Evolutionary conservation across 768 basidiomycete species (phyloP).

Genomic region (Mycena crocata): DNA sequence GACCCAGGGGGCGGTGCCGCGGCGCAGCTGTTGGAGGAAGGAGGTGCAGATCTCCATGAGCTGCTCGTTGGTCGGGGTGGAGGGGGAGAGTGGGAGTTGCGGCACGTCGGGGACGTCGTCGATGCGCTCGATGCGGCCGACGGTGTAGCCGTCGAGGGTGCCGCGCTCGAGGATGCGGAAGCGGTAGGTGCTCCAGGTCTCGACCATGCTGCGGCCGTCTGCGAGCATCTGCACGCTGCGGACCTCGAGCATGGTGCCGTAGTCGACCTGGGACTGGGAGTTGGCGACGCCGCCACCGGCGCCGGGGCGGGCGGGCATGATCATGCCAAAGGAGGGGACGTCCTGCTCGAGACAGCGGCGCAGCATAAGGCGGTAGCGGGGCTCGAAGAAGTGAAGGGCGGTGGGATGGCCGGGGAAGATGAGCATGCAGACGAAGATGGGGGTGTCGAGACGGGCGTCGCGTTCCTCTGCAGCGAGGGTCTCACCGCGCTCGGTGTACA

Average conservation of each 20-base stretch:
- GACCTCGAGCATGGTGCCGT: slow-evolving; percentile 95
- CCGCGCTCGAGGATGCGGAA: slow-evolving; percentile 91
- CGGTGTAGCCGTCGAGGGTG: slow-evolving; percentile 89
- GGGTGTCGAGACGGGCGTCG: slow-evolving; percentile 84
- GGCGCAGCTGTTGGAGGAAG: slow-evolving; percentile 59
- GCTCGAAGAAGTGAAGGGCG: slow-evolving; percentile 93
- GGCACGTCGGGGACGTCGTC: slow-evolving; percentile 40
- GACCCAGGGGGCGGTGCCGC: slow-evolving; percentile 92
- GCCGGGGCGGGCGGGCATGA: slow-evolving; percentile 72
- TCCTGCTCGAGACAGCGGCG: slow-evolving; percentile 89
- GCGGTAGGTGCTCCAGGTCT: slow-evolving; percentile 70
- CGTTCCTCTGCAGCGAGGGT: slow-evolving; percentile 82
- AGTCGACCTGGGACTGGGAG: slow-evolving; percentile 68
- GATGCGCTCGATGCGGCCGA: slow-evolving; percentile 78
- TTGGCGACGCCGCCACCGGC: slow-evolving; percentile 51
- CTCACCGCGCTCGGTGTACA: slow-evolving; percentile 70
- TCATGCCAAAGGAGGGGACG: slow-evolving; percentile 91
- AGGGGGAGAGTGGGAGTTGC: slow-evolving; percentile 34
- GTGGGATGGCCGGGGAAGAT: slow-evolving; percentile 94
- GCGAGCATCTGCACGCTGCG: slow-evolving; percentile 85
- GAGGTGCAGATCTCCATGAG: slow-evolving; percentile 59
- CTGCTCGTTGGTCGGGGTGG: slow-evolving; percentile 56
- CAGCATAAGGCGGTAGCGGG: slow-evolving; percentile 95
- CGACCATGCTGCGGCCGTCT: slow-evolving; percentile 91
- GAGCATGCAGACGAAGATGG: slow-evolving; percentile 91